A percentile compares a stretch with the other conserved stretches of the same genome.
These are phyloP conservation scores for Phytophthora ramorum DNA, from an alignment of 352 stramenopile genomes.

Conservation along the genomic window DNA sequence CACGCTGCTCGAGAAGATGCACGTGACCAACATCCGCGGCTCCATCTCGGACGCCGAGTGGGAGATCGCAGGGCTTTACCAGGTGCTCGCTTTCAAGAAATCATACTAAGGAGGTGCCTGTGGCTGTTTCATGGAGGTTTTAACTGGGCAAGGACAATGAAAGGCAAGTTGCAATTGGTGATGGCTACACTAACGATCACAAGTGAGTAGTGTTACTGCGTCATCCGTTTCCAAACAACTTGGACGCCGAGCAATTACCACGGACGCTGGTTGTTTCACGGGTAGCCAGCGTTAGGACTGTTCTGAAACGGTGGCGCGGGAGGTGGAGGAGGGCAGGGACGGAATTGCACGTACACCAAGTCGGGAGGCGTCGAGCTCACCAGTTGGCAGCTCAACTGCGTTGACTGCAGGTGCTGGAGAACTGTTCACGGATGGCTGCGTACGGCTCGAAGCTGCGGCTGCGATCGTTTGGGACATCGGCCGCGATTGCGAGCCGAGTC, in stretches of 20 bases:
- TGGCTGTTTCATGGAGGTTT: not conserved
- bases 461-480: not conserved
- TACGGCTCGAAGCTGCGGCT: not conserved
- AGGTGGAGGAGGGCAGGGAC: no score
- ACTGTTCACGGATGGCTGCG: not conserved
- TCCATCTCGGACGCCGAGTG: conserved; percentile 88
- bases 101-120: conserved; percentile 62
- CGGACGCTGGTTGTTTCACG: no score
- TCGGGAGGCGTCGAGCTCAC: not conserved
- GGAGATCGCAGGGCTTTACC: conserved; percentile 87
- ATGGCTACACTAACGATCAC: no score
- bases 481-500: not conserved
- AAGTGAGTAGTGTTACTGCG: no score
- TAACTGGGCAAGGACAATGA: not conserved
- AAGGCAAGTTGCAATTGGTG: not conserved
- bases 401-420: not conserved
- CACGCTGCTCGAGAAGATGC: conserved; percentile 84
- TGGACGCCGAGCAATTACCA: no score
- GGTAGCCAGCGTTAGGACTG: no score
- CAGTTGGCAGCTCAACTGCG: not conserved
- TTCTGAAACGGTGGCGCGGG: no score
- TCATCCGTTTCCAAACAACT: no score
- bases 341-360: no score
- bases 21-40: conserved; percentile 87
- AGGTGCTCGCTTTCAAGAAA: conserved; percentile 88